phyloP scores from a whole-genome alignment of 129 eudicot genomes.

The Arctium minus region DNA sequence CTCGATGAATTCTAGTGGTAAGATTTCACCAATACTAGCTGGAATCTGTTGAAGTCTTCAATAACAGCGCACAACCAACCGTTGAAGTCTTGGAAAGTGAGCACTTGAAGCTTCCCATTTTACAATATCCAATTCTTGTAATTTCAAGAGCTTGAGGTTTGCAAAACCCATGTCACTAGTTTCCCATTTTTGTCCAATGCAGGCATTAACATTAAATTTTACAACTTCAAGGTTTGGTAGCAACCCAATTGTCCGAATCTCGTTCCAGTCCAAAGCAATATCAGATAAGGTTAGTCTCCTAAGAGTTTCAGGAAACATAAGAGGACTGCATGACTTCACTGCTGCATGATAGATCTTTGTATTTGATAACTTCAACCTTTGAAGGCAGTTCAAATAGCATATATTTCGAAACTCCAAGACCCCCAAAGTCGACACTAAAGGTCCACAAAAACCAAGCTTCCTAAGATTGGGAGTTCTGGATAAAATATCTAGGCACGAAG shows the following conservation, averaged over 20 bases:
- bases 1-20: slow-evolving; percentile 20
- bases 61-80: slow-evolving; percentile 22
- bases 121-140: slow-evolving; percentile 20
- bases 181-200: slow-evolving; percentile 26
- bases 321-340: slow-evolving; percentile 17
- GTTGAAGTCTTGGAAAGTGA: slow-evolving; percentile 28
- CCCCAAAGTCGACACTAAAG: slow-evolving; percentile 11
- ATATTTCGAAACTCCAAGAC: slow-evolving; percentile 20
- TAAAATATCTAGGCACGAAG: background rate
- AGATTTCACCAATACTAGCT: slow-evolving; percentile 15
- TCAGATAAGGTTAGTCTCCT: slow-evolving; percentile 15
- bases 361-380: slow-evolving; percentile 22
- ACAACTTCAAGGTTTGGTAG: slow-evolving; percentile 28
- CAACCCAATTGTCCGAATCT: slow-evolving; percentile 17
- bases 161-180: slow-evolving; percentile 10
- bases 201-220: slow-evolving; percentile 15
- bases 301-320: slow-evolving; percentile 29
- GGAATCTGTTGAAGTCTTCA: slow-evolving; percentile 32
- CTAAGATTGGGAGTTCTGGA: slow-evolving; percentile 21
- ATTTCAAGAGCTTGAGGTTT: slow-evolving; percentile 28
- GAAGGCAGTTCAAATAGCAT: slow-evolving; percentile 9
- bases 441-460: slow-evolving; percentile 24
- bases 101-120: slow-evolving; percentile 17
- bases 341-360: slow-evolving; percentile 18
- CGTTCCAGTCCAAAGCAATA: slow-evolving; percentile 13